Percentiles rank a stretch among this genome's conserved stretches.
phyloP scores from a whole-genome alignment of 164 flowering plant genomes.

The Stephania yunnanensis region DNA sequence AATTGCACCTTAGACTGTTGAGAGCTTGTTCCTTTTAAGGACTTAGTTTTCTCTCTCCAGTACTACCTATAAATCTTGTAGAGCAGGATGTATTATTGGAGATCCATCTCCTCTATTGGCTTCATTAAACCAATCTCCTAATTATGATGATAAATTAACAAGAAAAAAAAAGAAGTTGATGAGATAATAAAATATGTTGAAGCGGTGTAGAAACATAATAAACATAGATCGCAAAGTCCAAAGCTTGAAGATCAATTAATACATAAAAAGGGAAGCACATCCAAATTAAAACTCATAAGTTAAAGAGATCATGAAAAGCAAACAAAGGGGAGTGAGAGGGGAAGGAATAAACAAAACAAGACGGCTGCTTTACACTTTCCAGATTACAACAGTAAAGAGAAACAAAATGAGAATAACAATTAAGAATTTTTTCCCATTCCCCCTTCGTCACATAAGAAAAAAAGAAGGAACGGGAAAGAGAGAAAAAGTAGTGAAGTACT shows the following conservation, averaged over 20 bases:
- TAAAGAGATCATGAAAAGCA: conserved; percentile 3
- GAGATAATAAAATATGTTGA: neutral
- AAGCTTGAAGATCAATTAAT: neutral
- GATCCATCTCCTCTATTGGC: conserved; percentile 69
- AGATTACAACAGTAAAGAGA: conserved; percentile 24
- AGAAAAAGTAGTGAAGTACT: conserved; percentile 5
- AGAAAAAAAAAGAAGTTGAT: neutral
- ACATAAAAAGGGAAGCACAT: neutral
- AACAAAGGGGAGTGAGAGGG: conserved; percentile 7
- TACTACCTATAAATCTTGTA: conserved; percentile 26
- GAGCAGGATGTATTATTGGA: conserved; percentile 34
- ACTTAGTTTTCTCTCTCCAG: conserved; percentile 47
- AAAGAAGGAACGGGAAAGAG: conserved; percentile 26
- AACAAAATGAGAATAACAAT: conserved; percentile 18
- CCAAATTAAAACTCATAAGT: conserved; percentile 8
- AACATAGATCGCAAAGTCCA: neutral
- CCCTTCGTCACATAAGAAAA: conserved; percentile 19
- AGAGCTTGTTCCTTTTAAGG: conserved; percentile 73
- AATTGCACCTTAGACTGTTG: conserved; percentile 93
- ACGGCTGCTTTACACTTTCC: conserved; percentile 21
- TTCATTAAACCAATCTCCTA: conserved; percentile 77
- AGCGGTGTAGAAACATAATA: neutral
- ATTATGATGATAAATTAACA: neutral
- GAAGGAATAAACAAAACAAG: conserved; percentile 21
- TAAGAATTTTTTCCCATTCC: conserved; percentile 23